Evolutionary conservation across 345 rosid species (phyloP).

Genomic region (Gossypioides kirkii): DNA sequence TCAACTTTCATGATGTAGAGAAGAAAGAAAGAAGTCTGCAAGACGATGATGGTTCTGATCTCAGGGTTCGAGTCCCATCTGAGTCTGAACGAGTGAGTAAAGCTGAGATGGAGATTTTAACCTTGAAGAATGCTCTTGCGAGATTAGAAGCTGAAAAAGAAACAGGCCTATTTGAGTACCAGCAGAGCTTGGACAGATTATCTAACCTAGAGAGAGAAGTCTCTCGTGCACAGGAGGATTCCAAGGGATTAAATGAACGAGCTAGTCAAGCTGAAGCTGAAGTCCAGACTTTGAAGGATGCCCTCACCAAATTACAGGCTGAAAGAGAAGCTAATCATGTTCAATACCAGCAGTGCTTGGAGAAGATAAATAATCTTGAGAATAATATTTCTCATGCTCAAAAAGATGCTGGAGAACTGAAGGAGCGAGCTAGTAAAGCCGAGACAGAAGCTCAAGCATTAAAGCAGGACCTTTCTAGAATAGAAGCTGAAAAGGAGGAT

Average conservation of each 20-base stretch:
- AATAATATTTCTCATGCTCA: conserved; percentile 42
- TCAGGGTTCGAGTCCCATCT: conserved; percentile 40
- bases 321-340: conserved; percentile 59
- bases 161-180: conserved; percentile 65
- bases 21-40: conserved; percentile 32
- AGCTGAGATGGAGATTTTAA: conserved; percentile 71
- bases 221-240: conserved; percentile 63
- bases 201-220: conserved; percentile 68
- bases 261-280: conserved; percentile 80
- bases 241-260: conserved; percentile 49
- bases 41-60: conserved; percentile 24
- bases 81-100: conserved; percentile 56
- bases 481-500: conserved; percentile 68
- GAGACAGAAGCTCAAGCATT: conserved; percentile 52
- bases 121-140: conserved; percentile 69
- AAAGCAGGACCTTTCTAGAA: conserved; percentile 46
- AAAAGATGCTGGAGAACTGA: conserved; percentile 55
- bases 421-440: conserved; percentile 55
- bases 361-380: conserved; percentile 59
- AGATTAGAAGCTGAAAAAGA: conserved; percentile 90
- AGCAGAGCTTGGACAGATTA: conserved; percentile 62
- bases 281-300: conserved; percentile 57
- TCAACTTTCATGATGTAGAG: conserved; percentile 58
- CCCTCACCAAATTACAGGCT: conserved; percentile 50
- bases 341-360: conserved; percentile 69